These are phyloP conservation scores for Acacia melanoxylon DNA, from an alignment of 306 rosid species.

Conservation along the genomic window DNA sequence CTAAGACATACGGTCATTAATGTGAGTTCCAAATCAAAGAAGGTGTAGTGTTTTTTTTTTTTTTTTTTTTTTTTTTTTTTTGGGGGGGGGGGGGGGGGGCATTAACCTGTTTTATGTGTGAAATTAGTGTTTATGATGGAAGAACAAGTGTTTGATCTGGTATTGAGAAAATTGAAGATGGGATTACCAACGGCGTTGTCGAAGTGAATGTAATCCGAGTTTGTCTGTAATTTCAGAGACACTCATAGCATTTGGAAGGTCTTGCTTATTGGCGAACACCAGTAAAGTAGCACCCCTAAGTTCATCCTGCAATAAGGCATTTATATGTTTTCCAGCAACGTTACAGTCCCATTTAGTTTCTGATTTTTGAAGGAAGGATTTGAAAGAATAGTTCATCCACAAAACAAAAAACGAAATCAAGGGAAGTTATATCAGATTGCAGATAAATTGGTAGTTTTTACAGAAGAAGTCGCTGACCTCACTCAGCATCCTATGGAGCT, in stretches of 20 bases:
- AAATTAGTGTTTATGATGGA: not conserved
- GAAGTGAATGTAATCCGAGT: conserved; percentile 81
- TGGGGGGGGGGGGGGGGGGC: no score
- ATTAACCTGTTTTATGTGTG: not conserved
- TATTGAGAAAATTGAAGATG: not conserved
- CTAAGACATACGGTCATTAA: not conserved
- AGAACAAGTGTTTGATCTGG: not conserved
- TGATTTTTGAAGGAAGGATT: not conserved
- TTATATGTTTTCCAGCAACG: conserved; percentile 8
- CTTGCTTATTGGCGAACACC: conserved; percentile 51
- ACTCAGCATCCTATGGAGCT: conserved; percentile 82
- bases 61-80: not conserved
- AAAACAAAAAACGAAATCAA: no score
- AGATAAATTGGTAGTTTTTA: not conserved
- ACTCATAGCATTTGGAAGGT: conserved; percentile 58
- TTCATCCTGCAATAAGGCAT: conserved; percentile 55
- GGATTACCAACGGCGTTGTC: conserved; percentile 76
- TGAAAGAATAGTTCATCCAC: not conserved
- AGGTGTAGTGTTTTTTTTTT: not conserved
- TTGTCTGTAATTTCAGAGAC: conserved; percentile 84
- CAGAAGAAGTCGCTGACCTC: conserved; percentile 53
- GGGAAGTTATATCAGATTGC: not conserved
- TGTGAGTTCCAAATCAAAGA: not conserved
- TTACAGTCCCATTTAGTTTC: conserved; percentile 5
- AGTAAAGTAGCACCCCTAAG: conserved; percentile 52